Evolutionary conservation across 768 basidiomycete species (phyloP).

Genomic region (Hydnomerulius pinastri): DNA sequence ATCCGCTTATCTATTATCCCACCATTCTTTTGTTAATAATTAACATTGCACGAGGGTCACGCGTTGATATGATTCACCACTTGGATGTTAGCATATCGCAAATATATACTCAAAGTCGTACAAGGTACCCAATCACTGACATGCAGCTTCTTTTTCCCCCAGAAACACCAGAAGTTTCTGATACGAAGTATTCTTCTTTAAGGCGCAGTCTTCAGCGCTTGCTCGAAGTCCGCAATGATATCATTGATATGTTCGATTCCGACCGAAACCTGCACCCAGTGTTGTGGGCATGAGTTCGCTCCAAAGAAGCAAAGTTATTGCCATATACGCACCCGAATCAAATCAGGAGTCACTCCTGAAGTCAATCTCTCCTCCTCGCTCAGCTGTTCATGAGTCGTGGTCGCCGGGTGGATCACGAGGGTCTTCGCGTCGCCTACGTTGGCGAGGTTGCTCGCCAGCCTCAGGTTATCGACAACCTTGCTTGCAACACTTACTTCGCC

Average conservation of each 20-base stretch:
- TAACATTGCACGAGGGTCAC: too few species aligned
- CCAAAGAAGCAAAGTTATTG: neutral
- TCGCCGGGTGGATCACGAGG: constrained; percentile 58
- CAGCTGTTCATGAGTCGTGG: constrained; percentile 63
- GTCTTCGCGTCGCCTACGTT: constrained; percentile 73
- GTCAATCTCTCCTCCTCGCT: constrained; percentile 46
- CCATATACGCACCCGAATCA: constrained; percentile 55
- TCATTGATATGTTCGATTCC: constrained; percentile 47
- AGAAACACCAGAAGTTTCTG: neutral
- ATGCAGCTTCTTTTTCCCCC: neutral
- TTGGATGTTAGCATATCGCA: neutral
- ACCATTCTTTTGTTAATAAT: too few species aligned
- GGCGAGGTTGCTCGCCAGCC: constrained; percentile 70
- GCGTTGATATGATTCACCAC: neutral
- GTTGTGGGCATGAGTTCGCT: neutral
- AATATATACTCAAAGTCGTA: neutral
- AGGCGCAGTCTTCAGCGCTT: constrained; percentile 34
- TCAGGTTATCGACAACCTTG: constrained; percentile 68
- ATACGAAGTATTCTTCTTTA: neutral
- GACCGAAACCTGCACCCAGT: constrained; percentile 38
- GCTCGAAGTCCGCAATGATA: constrained; percentile 49
- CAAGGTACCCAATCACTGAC: neutral
- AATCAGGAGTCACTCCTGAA: constrained; percentile 55
- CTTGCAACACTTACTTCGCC: constrained; percentile 53
- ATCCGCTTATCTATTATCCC: too few species aligned